Conservation (phyloP, 2,329 filamentous ascomycete genomes). For the Sphaerostilbella broomeana region DNA sequence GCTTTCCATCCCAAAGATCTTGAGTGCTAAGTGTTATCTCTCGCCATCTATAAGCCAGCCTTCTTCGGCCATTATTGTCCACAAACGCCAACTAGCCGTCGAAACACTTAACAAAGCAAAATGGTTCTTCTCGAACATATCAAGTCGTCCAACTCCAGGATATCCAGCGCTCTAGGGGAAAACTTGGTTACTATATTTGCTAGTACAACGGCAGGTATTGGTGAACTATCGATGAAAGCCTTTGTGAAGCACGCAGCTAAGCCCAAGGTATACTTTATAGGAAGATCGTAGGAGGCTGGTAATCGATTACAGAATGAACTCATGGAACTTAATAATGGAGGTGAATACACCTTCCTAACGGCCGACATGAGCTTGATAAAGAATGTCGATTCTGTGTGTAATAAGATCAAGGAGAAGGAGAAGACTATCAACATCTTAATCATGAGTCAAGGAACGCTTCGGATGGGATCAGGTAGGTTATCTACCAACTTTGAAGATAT, state of each 20-base stretch:
- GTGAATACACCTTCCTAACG: slow-evolving; percentile 41
- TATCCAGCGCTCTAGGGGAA: not conserved
- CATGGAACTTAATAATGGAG: slow-evolving; percentile 34
- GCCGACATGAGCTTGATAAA: slow-evolving; percentile 44
- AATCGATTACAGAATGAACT: slow-evolving; percentile 36
- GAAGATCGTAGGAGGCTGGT: slow-evolving; percentile 34
- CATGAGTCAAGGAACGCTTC: slow-evolving; percentile 23
- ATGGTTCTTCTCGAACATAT: not conserved
- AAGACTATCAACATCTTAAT: slow-evolving; percentile 41
- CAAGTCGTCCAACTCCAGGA: slow-evolving; percentile 1
- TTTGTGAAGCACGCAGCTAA: slow-evolving; percentile 34
- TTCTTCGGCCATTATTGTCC: too few species aligned
- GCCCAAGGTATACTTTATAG: slow-evolving; percentile 47
- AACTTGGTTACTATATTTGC: slow-evolving; percentile 47
- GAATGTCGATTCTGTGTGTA: slow-evolving; percentile 43
- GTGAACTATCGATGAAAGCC: slow-evolving; percentile 39
- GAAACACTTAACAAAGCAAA: not conserved
- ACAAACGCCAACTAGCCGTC: too few species aligned
- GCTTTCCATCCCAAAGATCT: too few species aligned
- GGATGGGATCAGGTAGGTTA: slow-evolving; percentile 17
- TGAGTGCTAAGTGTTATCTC: too few species aligned
- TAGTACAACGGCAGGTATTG: slow-evolving; percentile 50
- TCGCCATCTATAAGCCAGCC: too few species aligned
- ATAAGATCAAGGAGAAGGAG: slow-evolving; percentile 38
- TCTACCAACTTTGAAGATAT: not conserved